Percentiles rank a stretch among this genome's conserved stretches.
Evolutionary conservation across 2,329 filamentous ascomycete species (phyloP).

Genomic region (Apiospora marii): DNA sequence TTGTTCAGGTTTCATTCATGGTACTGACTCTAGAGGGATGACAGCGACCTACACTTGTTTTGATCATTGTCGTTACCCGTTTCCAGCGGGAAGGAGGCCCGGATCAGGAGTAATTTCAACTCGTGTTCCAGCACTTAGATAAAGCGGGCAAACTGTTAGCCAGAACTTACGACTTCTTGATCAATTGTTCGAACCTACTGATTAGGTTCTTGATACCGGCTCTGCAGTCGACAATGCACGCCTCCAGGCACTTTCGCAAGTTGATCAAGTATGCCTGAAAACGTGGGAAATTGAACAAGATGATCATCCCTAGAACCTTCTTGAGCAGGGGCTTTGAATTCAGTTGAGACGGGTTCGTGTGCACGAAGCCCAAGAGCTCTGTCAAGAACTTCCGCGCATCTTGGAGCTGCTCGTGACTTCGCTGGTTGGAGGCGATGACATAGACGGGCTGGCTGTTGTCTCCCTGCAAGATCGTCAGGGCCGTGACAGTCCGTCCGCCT

Average conservation of each 20-base stretch:
- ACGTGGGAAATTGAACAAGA: conserved; percentile 19
- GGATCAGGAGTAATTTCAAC: too few relatives aligned
- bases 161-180: too few relatives aligned
- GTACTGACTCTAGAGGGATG: too few relatives aligned
- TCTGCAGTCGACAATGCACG: conserved; percentile 23
- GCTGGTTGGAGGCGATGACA: conserved; percentile 25
- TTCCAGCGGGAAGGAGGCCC: too few relatives aligned
- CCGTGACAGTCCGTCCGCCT: conserved; percentile 25
- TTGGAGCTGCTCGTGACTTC: conserved; percentile 4
- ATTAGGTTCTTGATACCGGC: not conserved
- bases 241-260: conserved; percentile 15
- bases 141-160: too few relatives aligned
- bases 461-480: conserved; percentile 17
- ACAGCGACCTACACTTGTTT: too few relatives aligned
- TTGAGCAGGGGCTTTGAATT: conserved; percentile 22
- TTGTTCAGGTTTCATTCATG: too few relatives aligned
- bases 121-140: too few relatives aligned
- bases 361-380: conserved; percentile 20
- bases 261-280: conserved; percentile 24
- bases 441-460: not conserved
- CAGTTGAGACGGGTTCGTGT: conserved; percentile 2
- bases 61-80: too few relatives aligned
- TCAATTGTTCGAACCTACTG: not conserved
- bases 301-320: conserved; percentile 22
- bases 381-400: not conserved